Conservation (phyloP, 768 basidiomycete genomes). For the Lactarius hatsudake region DNA sequence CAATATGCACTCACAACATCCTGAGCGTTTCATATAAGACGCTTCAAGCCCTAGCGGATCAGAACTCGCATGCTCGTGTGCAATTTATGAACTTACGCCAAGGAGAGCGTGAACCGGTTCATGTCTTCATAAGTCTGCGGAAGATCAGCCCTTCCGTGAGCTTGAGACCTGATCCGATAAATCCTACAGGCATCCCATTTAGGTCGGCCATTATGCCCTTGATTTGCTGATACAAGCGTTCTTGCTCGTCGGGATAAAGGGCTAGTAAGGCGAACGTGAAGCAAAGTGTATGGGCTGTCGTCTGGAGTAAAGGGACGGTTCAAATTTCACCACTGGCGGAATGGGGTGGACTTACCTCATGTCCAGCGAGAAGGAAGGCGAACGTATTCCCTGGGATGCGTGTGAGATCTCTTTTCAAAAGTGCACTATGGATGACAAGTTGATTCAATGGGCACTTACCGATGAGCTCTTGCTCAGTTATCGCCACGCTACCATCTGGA, state of each 20-base stretch:
- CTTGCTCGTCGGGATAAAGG: constrained; percentile 43
- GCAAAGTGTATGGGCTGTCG: constrained; percentile 39
- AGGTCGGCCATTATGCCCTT: constrained; percentile 33
- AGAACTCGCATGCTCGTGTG: not conserved
- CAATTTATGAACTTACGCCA: constrained; percentile 22
- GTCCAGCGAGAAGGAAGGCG: constrained; percentile 38
- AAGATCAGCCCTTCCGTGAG: not conserved
- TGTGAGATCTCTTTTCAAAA: not conserved
- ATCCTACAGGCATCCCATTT: constrained; percentile 27
- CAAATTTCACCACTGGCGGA: not conserved
- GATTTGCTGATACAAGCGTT: constrained; percentile 39
- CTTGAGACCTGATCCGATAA: not conserved
- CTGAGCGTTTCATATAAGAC: constrained; percentile 52
- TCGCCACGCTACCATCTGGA: constrained; percentile 12
- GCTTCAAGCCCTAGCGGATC: constrained; percentile 29
- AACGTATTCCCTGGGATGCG: constrained; percentile 30
- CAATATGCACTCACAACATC: constrained; percentile 33
- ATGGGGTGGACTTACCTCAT: constrained; percentile 29
- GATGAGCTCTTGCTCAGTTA: constrained; percentile 30
- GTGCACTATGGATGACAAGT: not conserved
- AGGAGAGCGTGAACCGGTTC: constrained; percentile 23
- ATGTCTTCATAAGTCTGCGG: constrained; percentile 30
- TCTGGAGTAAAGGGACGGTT: constrained; percentile 28
- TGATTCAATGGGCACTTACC: constrained; percentile 5
- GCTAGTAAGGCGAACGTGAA: constrained; percentile 44